phyloP scores from a whole-genome alignment of 495 filamentous ascomycete species.

The Annulohypoxylon stygium region DNA sequence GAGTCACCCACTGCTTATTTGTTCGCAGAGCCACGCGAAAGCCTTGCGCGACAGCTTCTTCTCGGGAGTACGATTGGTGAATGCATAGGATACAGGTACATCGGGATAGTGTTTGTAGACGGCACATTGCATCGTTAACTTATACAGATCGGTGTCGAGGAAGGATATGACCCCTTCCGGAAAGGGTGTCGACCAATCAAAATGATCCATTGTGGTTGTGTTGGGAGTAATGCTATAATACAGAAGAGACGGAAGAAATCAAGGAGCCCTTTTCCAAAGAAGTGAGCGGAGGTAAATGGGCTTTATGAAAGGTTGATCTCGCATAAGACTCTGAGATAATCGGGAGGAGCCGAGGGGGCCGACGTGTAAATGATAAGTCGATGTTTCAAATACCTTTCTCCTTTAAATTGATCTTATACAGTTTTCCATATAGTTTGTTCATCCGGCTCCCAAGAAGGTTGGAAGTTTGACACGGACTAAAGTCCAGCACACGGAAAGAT shows the following conservation, averaged over 20 bases:
- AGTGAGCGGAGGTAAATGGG: neutral
- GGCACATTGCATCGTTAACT: conserved; percentile 98
- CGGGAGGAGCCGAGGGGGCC: neutral
- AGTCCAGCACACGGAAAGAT: neutral
- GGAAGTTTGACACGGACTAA: neutral
- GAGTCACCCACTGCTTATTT: conserved; percentile 75
- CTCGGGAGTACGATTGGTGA: conserved; percentile 94
- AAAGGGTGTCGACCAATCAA: conserved; percentile 68
- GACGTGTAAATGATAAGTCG: neutral
- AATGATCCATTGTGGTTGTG: conserved; percentile 57
- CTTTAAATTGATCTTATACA: neutral
- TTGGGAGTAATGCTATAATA: neutral
- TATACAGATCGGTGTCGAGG: conserved; percentile 97
- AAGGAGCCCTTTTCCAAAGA: neutral
- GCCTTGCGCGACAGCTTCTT: conserved; percentile 89
- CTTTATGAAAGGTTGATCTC: neutral
- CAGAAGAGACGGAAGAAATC: neutral
- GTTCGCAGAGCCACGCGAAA: conserved; percentile 85
- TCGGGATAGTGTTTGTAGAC: conserved; percentile 90
- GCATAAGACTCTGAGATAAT: neutral
- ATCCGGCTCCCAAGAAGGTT: conserved; percentile 4
- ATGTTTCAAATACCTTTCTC: conserved; percentile 1
- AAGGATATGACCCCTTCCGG: conserved; percentile 86
- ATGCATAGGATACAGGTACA: conserved; percentile 87
- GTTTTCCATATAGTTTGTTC: neutral